Evolutionary conservation across 345 rosid species (phyloP).

Genomic region (Anastatica hierochuntica): DNA sequence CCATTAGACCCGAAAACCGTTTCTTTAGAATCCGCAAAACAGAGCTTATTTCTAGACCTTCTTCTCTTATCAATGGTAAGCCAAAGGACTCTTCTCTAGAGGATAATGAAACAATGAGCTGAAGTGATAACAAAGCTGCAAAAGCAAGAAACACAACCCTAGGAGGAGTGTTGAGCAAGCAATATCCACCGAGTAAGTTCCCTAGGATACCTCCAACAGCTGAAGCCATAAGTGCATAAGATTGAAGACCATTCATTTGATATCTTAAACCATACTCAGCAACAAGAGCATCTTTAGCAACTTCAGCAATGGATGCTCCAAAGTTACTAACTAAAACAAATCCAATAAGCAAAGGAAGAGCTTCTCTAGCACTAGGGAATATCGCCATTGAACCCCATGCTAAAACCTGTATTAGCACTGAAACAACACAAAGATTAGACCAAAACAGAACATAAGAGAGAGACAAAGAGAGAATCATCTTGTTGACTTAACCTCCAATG

Average conservation of each 20-base stretch:
- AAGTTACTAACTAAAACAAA: slow-evolving; percentile 64
- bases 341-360: slow-evolving; percentile 56
- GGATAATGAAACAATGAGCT: slow-evolving; percentile 43
- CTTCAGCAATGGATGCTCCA: slow-evolving; percentile 83
- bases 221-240: slow-evolving; percentile 79
- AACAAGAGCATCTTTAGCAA: slow-evolving; percentile 81
- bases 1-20: slow-evolving; percentile 42
- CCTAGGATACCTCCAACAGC: slow-evolving; percentile 81
- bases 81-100: slow-evolving; percentile 52
- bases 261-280: slow-evolving; percentile 71
- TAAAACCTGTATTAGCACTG: slow-evolving; percentile 68
- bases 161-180: too few relatives aligned
- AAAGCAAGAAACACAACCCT: slow-evolving; percentile 46
- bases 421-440: not conserved
- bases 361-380: slow-evolving; percentile 43
- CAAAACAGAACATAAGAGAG: not conserved
- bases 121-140: slow-evolving; percentile 40
- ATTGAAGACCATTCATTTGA: slow-evolving; percentile 43
- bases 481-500: slow-evolving; percentile 55
- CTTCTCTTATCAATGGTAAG: slow-evolving; percentile 26
- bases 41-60: too few relatives aligned
- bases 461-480: not conserved
- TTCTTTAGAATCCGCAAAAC: too few relatives aligned
- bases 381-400: slow-evolving; percentile 78
- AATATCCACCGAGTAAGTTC: slow-evolving; percentile 43